Conservation (phyloP, 1,139 yeast genomes). For the Diutina rugosa region DNA sequence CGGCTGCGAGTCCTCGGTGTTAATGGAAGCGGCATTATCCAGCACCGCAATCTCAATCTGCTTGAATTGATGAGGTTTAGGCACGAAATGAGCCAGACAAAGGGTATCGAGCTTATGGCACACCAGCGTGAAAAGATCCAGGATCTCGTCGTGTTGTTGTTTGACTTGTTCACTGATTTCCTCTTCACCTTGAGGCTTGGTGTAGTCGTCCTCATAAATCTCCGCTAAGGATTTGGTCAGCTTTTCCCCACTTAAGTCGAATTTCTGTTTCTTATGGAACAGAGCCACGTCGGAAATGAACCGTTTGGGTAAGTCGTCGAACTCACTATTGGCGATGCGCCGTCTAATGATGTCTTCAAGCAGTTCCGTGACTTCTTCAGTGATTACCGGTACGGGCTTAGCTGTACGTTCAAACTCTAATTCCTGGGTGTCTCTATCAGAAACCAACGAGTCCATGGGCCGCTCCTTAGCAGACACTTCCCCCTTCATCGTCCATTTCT, state of each 20-base stretch:
- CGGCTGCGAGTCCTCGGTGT: slow-evolving; percentile 97
- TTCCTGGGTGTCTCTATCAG: slow-evolving; percentile 23
- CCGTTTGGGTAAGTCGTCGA: slow-evolving; percentile 76
- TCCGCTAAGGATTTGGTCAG: slow-evolving; percentile 86
- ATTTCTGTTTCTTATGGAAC: slow-evolving; percentile 35
- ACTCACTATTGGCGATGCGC: slow-evolving; percentile 61
- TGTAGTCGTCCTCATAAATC: slow-evolving; percentile 76
- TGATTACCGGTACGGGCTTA: slow-evolving; percentile 85
- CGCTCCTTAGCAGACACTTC: slow-evolving; percentile 76
- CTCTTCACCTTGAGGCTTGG: slow-evolving; percentile 28
- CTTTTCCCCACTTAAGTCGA: slow-evolving; percentile 73
- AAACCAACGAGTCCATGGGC: slow-evolving; percentile 65
- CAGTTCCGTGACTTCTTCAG: slow-evolving; percentile 75
- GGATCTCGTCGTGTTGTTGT: slow-evolving; percentile 68
- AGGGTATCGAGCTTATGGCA: slow-evolving; percentile 72
- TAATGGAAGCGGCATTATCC: slow-evolving; percentile 42
- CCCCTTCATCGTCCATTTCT: slow-evolving; percentile 91
- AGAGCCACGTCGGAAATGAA: slow-evolving; percentile 49
- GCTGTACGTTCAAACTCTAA: slow-evolving; percentile 34
- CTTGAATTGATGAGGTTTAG: slow-evolving; percentile 71
- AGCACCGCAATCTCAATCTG: slow-evolving; percentile 64
- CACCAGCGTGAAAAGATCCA: slow-evolving; percentile 47
- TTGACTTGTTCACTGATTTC: slow-evolving; percentile 48
- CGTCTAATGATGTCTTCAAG: slow-evolving; percentile 81
- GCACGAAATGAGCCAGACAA: slow-evolving; percentile 87